Evolutionary conservation across 768 basidiomycete genomes (phyloP), one percentile per base, ranked within the genome.

Genomic region (Lactarius evosmus): DNA sequence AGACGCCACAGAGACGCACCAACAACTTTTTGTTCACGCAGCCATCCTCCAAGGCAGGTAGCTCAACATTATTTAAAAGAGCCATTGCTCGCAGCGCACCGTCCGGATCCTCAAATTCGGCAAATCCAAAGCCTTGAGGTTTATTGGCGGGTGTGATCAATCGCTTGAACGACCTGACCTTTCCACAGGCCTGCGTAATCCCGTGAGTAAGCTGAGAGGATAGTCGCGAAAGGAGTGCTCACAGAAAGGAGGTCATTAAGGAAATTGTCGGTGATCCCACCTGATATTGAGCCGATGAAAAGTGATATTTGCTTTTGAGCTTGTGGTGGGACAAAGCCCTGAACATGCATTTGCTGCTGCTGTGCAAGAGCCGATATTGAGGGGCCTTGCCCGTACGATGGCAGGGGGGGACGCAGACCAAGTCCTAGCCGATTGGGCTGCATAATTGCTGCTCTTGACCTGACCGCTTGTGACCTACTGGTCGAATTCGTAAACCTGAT

Each of bases 71-170:
- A 70, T 90, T 85, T 66, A 91, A 76, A 64, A 89, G 79, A 34
- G 78, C 75, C 68, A 89, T 75, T 49, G 86, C 92, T 66, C 95
- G 82, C 65, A 95, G 76, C 4, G 97, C 95, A 65, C 89, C 86
- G 73, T 95, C 91, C 16, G 96, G 93, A 60, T 95, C 95, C 73
- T 95, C 91, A 72, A 85, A 98, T 74, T 96, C 92, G 55, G 93
- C 96, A 75, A 98, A 99, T 11, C 95, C 97, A 72, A 98, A 98
- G 3, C 93, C 94, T 78, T 95, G 92, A 7, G 95, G 91, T 74
- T 95, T 93, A 71, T 95, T 93, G 19, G 91, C 87, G 29, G 94
- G 92, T 2, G 94, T 95, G 52, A 92, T 91, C 27, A 95, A 85
- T 17, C 95, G 88, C 70, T 95, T 98, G 78, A 99, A 91, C 0